A percentile compares a stretch with the other conserved stretches of the same genome.
phyloP scores from a whole-genome alignment of 148 eudicot species.

The Vaccinium vitisidaea region DNA sequence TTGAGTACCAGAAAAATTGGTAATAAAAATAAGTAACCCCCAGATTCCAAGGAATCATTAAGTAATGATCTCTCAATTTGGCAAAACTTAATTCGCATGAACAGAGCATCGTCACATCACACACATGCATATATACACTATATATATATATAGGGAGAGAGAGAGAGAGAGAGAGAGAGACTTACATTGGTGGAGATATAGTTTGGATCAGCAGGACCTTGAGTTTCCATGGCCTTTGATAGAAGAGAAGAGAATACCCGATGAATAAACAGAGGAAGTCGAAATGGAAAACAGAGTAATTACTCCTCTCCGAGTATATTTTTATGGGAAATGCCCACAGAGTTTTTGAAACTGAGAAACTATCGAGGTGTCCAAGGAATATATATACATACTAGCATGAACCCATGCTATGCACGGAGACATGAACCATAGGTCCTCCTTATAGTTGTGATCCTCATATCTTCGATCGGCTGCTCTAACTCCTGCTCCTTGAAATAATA shows the following conservation, averaged over 20 bases:
- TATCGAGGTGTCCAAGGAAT: not conserved
- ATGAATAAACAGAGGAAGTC: not conserved
- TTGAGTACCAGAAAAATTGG: not conserved
- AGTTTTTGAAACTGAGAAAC: not conserved
- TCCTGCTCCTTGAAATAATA: too few relatives aligned
- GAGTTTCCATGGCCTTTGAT: conserved; percentile 8
- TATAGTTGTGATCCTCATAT: too few relatives aligned
- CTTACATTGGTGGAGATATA: not conserved
- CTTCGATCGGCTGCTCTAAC: too few relatives aligned
- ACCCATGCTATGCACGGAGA: too few relatives aligned
- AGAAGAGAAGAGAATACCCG: too few relatives aligned
- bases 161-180: not conserved
- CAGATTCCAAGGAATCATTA: not conserved
- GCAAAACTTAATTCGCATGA: not conserved
- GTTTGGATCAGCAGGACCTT: not conserved
- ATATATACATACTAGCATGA: too few relatives aligned
- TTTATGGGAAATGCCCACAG: not conserved
- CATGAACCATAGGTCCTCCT: too few relatives aligned
- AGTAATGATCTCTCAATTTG: not conserved
- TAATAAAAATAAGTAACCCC: too few relatives aligned
- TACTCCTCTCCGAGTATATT: too few relatives aligned
- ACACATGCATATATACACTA: too few relatives aligned
- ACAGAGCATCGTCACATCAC: not conserved
- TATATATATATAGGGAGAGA: too few relatives aligned
- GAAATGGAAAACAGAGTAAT: not conserved